Percentiles rank a stretch among this genome's conserved stretches.
Evolutionary conservation across 768 basidiomycete species (phyloP).

Genomic region (Serendipita indica): DNA sequence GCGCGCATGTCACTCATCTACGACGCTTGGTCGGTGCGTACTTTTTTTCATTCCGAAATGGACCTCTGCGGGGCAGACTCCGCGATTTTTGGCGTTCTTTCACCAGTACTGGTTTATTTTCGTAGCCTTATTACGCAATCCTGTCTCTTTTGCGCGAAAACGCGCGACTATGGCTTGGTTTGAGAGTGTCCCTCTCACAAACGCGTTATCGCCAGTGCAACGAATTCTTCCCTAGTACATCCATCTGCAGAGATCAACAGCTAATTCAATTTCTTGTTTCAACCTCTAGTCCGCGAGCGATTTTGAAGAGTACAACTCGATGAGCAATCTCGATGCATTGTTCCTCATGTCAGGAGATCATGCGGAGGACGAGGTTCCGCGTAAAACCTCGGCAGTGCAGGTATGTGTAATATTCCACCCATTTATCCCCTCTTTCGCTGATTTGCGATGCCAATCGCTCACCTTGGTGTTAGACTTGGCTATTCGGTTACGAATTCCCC

Average conservation of each 20-base stretch:
- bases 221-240: background rate
- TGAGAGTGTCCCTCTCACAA: background rate
- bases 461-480: constrained; percentile 77
- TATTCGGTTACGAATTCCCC: constrained; percentile 95
- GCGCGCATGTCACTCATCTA: constrained; percentile 44
- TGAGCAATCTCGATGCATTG: constrained; percentile 55
- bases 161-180: too few relatives aligned
- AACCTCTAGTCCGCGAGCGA: background rate
- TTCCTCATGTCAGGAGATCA: constrained; percentile 60
- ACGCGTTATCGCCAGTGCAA: too few relatives aligned
- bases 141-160: constrained; percentile 21
- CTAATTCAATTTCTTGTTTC: background rate
- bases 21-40: constrained; percentile 48
- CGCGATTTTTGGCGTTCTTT: constrained; percentile 11
- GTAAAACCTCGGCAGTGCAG: constrained; percentile 85
- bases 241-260: background rate
- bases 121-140: constrained; percentile 40
- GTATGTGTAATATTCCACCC: constrained; percentile 33
- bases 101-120: constrained; percentile 14
- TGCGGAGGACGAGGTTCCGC: constrained; percentile 76
- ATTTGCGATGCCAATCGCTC: constrained; percentile 15
- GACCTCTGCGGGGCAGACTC: background rate
- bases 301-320: constrained; percentile 47
- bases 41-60: background rate
- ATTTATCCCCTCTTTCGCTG: background rate